phyloP scores from a whole-genome alignment of 179 eudicot species.

The Beta lomatogona region DNA sequence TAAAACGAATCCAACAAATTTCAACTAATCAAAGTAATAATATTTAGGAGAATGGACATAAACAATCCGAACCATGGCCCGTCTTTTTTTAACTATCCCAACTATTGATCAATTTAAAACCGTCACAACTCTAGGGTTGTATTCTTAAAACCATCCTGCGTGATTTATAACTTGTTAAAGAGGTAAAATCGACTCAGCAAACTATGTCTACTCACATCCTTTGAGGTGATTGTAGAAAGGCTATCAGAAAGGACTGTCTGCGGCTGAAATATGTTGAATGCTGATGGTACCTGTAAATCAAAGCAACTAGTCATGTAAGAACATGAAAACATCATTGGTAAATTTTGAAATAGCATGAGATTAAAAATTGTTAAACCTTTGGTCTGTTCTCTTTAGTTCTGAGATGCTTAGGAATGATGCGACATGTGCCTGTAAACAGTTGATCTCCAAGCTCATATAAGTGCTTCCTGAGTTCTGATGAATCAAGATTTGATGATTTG shows the following conservation, averaged over 20 bases:
- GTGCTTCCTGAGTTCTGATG: conserved; percentile 65
- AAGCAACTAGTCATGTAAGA: not conserved
- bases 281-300: conserved; percentile 53
- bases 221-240: conserved; percentile 49
- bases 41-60: no score
- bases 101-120: no score
- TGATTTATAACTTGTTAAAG: no score
- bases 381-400: conserved; percentile 37
- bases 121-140: no score
- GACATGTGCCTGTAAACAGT: conserved; percentile 66
- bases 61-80: no score
- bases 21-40: no score
- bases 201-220: conserved; percentile 51
- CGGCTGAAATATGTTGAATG: conserved; percentile 68
- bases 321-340: not conserved
- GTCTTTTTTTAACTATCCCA: no score
- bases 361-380: conserved; percentile 32
- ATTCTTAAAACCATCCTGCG: no score
- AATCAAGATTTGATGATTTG: conserved; percentile 55
- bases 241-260: conserved; percentile 39
- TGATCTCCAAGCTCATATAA: conserved; percentile 76
- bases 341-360: not conserved
- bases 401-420: conserved; percentile 41
- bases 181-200: not conserved
- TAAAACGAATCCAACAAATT: no score